A percentile compares a stretch with the other conserved stretches of the same genome.
phyloP scores from a whole-genome alignment of 2,329 filamentous ascomycete genomes.

The Bertia moriformis region DNA sequence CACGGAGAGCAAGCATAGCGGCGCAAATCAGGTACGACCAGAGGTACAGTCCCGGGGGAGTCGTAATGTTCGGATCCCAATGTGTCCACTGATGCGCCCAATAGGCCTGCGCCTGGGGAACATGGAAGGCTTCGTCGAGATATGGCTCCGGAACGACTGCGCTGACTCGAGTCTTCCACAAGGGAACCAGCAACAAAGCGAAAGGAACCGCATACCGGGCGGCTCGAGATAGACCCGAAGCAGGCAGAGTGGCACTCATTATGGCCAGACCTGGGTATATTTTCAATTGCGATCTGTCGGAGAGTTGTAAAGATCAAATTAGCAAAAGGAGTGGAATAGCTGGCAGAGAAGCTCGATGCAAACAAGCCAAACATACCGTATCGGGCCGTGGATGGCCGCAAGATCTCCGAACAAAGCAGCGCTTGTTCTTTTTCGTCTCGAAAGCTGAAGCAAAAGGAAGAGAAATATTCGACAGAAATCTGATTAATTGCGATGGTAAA shows the following conservation, averaged over 20 bases:
- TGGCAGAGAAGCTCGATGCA: no score
- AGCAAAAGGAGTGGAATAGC: no score
- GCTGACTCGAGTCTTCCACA: background rate
- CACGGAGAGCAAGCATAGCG: conserved; percentile 13
- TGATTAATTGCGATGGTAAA: no score
- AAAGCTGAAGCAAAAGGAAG: no score
- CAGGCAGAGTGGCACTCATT: background rate
- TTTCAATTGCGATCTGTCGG: no score
- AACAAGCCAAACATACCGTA: background rate
- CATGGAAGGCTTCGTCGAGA: conserved; percentile 76
- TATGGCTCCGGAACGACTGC: background rate
- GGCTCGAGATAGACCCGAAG: background rate
- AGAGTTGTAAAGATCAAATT: no score
- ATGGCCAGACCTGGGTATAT: no score
- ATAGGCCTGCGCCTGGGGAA: conserved; percentile 81
- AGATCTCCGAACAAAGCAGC: no score
- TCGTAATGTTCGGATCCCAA: conserved; percentile 97
- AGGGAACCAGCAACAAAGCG: background rate
- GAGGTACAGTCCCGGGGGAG: conserved; percentile 69
- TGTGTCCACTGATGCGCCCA: conserved; percentile 58
- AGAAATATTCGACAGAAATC: no score
- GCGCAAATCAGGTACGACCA: conserved; percentile 16
- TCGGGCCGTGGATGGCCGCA: no score
- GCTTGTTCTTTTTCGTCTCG: no score
- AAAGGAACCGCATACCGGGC: conserved; percentile 1